Evolutionary conservation across 2,329 filamentous ascomycete species (phyloP).

Genomic region (Ascochyta lentis): DNA sequence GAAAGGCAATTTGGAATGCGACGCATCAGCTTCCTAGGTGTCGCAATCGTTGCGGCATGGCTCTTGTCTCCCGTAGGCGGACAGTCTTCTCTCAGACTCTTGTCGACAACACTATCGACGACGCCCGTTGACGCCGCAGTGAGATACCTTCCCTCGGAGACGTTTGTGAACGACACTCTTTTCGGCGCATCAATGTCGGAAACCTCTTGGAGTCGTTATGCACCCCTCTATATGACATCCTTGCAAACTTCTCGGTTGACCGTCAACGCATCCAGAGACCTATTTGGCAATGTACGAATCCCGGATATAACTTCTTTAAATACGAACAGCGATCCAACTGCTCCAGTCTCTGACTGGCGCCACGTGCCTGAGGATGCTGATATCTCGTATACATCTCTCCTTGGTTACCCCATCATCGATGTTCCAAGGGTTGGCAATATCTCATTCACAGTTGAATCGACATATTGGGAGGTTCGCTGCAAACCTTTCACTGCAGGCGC

Average conservation of each 20-base stretch:
- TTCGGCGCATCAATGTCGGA: neutral
- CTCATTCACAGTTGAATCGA: neutral
- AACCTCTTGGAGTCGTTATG: neutral
- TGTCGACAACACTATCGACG: neutral
- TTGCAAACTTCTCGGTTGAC: neutral
- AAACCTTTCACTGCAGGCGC: neutral
- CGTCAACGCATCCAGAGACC: neutral
- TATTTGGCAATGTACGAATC: slow-evolving; percentile 6
- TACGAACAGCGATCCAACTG: neutral
- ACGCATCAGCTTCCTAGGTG: neutral
- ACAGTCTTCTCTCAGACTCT: slow-evolving; percentile 4
- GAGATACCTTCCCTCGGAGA: neutral
- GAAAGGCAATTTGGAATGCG: slow-evolving; percentile 2
- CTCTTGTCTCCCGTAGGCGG: slow-evolving; percentile 11
- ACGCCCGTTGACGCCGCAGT: neutral
- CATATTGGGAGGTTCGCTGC: slow-evolving; percentile 4
- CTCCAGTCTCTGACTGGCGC: neutral
- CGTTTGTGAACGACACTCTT: neutral
- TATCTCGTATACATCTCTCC: neutral
- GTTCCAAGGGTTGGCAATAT: neutral
- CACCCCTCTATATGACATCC: neutral
- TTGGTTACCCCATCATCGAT: neutral
- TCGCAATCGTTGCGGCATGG: slow-evolving; percentile 1
- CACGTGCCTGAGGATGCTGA: neutral
- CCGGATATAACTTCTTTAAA: neutral